Evolutionary conservation across 202 grass and related monocot genomes (phyloP).

Genomic region (Cymbopogon flexuosus): DNA sequence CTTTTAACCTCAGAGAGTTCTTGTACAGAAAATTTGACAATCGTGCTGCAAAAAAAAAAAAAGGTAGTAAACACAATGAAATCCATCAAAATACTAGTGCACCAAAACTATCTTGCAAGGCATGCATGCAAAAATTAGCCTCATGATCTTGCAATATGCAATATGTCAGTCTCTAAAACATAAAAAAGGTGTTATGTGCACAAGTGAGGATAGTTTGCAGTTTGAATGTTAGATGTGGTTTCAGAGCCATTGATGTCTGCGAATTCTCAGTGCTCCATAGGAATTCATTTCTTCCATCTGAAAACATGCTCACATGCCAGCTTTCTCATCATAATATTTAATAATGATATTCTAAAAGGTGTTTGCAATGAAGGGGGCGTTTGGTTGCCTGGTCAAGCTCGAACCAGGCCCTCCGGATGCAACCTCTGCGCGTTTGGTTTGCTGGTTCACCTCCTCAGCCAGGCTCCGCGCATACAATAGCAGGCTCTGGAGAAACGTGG

Average conservation of each 20-base stretch:
- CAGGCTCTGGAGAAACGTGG: too few relatives aligned
- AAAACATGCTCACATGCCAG: not conserved
- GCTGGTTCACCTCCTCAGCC: too few relatives aligned
- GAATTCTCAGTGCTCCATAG: not conserved
- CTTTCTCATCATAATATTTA: not conserved
- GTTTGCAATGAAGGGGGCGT: not conserved
- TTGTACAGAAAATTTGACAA: constrained; percentile 63
- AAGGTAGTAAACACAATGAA: not conserved
- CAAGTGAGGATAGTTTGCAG: not conserved
- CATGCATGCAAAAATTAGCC: not conserved
- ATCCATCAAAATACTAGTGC: not conserved
- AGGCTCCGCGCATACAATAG: too few relatives aligned
- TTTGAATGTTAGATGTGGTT: not conserved
- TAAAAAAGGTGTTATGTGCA: not conserved
- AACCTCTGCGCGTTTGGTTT: too few relatives aligned
- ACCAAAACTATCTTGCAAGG: not conserved
- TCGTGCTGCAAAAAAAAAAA: constrained; percentile 47
- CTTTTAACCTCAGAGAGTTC: constrained; percentile 87
- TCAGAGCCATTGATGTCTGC: not conserved
- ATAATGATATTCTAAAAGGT: not conserved
- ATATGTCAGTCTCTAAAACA: not conserved
- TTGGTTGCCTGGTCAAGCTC: too few relatives aligned
- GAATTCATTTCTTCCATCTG: not conserved
- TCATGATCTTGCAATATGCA: not conserved
- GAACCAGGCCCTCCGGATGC: too few relatives aligned